Evolutionary conservation across 2,329 filamentous ascomycete genomes (phyloP).

Genomic region (Fusarium protoensiforme): DNA sequence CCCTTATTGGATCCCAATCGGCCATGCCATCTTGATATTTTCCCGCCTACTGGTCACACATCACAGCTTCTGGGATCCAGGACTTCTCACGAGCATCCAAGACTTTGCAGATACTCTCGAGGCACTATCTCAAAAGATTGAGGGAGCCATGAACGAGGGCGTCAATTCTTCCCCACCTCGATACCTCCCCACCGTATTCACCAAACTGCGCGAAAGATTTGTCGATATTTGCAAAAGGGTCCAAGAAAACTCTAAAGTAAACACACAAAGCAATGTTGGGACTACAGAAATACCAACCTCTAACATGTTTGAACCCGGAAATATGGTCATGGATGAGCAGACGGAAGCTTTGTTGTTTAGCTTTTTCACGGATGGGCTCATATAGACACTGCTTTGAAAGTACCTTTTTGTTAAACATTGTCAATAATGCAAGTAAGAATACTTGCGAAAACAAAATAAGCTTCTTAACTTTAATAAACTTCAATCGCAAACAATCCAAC

Average conservation of each 20-base stretch:
- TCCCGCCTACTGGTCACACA: conserved; percentile 8
- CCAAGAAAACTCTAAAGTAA: not conserved
- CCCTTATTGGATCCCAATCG: conserved; percentile 14
- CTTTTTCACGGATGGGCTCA: not conserved
- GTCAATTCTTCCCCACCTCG: not conserved
- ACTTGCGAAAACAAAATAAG: not conserved
- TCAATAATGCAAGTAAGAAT: rapidly evolving
- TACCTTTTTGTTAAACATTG: not conserved
- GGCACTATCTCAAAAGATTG: not conserved
- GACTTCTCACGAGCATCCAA: not conserved
- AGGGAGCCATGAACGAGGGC: not conserved
- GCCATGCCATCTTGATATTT: conserved; percentile 14
- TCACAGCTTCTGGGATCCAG: conserved; percentile 12
- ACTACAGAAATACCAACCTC: not conserved
- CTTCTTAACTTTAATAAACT: not conserved
- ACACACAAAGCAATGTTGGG: not conserved
- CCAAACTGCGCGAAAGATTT: not conserved
- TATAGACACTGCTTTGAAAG: not conserved
- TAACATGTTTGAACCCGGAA: not conserved
- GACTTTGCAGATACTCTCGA: conserved; percentile 5
- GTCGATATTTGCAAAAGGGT: not conserved
- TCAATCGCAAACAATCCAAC: not conserved
- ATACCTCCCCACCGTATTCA: not conserved
- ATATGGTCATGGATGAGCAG: conserved; percentile 2
- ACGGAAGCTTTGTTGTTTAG: not conserved